Evolutionary conservation across 2,329 filamentous ascomycete genomes (phyloP).

Genomic region (Verruconis gallopava): DNA sequence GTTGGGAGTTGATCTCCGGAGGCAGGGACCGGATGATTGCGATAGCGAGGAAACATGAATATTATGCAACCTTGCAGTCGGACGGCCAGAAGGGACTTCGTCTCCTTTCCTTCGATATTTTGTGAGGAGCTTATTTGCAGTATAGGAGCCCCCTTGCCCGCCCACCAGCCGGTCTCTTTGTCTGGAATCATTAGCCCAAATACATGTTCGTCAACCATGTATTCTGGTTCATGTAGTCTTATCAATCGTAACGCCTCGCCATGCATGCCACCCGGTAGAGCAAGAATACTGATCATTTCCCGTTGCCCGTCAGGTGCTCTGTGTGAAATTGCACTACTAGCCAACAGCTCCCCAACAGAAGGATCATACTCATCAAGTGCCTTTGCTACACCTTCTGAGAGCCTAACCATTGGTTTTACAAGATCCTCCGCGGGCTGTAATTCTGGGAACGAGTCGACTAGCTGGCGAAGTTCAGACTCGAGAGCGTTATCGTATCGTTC

Average conservation of each 20-base stretch:
- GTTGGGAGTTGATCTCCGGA: slow-evolving; percentile 15
- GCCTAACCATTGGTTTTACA: background rate
- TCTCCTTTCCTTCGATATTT: background rate
- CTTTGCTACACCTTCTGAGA: background rate
- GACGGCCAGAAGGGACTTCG: slow-evolving; percentile 35
- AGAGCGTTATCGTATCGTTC: background rate
- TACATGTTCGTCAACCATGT: background rate
- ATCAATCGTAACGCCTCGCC: slow-evolving; percentile 46
- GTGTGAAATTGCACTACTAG: slow-evolving; percentile 41
- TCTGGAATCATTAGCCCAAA: slow-evolving; percentile 27
- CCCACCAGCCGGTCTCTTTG: slow-evolving; percentile 43
- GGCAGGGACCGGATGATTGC: slow-evolving; percentile 11
- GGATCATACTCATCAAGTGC: slow-evolving; percentile 24
- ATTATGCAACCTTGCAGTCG: slow-evolving; percentile 32
- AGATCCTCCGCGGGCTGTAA: slow-evolving; percentile 1
- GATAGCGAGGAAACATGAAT: slow-evolving; percentile 30
- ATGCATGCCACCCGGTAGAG: slow-evolving; percentile 36
- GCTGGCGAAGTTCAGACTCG: background rate
- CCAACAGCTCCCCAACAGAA: slow-evolving; percentile 34
- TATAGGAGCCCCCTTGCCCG: slow-evolving; percentile 38
- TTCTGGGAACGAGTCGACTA: slow-evolving; percentile 3
- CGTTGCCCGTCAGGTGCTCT: background rate
- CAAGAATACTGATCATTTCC: slow-evolving; percentile 25
- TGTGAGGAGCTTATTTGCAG: slow-evolving; percentile 26
- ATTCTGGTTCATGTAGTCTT: slow-evolving; percentile 21